Percentiles rank a stretch among this genome's conserved stretches.
These are phyloP conservation scores for Colletotrichum scovillei DNA, from an alignment of 2,329 filamentous ascomycete species.

Conservation along the genomic window DNA sequence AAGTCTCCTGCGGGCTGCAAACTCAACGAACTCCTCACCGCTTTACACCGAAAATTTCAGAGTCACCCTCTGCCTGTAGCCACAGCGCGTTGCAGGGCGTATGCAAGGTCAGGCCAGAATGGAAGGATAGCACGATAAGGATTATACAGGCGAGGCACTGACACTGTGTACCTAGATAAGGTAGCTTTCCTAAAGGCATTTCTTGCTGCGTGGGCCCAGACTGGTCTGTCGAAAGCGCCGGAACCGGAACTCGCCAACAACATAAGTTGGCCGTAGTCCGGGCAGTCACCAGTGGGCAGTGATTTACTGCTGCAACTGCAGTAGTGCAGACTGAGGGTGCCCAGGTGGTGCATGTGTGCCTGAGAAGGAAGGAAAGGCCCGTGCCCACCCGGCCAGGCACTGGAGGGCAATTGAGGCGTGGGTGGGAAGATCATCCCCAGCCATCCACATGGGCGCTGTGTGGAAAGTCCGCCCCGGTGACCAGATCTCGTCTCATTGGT, in stretches of 20 bases:
- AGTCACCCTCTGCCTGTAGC: neutral
- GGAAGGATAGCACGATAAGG: neutral
- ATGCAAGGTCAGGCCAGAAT: conserved; percentile 8
- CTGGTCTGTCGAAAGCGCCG: conserved; percentile 22
- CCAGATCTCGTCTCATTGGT: conserved; percentile 35
- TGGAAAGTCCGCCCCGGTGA: conserved; percentile 28
- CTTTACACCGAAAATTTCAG: conserved; percentile 37
- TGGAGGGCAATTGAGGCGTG: neutral
- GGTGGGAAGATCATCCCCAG: conserved; percentile 29
- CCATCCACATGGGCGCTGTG: conserved; percentile 23
- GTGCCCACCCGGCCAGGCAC: conserved; percentile 29
- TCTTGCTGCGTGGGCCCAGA: conserved; percentile 21
- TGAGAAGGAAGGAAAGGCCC: conserved; percentile 8
- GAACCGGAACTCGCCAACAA: conserved; percentile 22
- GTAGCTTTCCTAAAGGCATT: neutral
- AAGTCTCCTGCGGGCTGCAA: conserved; percentile 15
- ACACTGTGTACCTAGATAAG: neutral
- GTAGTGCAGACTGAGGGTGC: too few relatives aligned
- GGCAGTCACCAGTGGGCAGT: neutral
- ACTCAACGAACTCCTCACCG: conserved; percentile 30
- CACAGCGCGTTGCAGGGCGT: conserved; percentile 10
- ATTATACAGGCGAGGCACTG: neutral
- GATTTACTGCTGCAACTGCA: neutral
- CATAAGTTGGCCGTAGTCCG: neutral
- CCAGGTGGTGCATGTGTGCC: conserved; percentile 3